Evolutionary conservation across 495 filamentous ascomycete species (phyloP), one percentile per base, ranked within the genome.

Genomic region (Penicillium salamii): DNA sequence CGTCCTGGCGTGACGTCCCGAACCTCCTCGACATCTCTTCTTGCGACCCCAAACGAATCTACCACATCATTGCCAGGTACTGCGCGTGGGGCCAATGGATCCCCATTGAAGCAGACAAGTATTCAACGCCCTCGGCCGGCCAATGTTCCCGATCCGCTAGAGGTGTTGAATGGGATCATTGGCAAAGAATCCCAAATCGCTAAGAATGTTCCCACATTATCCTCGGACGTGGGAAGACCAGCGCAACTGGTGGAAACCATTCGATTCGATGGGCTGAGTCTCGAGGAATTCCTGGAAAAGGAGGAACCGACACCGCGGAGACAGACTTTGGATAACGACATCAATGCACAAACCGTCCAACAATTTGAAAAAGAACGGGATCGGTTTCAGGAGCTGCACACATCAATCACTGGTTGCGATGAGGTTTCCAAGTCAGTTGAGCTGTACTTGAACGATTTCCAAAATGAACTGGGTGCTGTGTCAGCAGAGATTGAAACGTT

Each of bases 401-500:
- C 80, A 44, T 91, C 91, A 7, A 97, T 98, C 53, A 68, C 76
- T 26, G 88, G 88, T 23, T 97, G 93, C 64, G 91, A 98, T 66
- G 88, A 95, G 57, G 89, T 98, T 34, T 82, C 97, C 33, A 87
- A 83, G 61, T 95, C 95, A 1, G 91, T 98, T 38, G 92, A 98
- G 68, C 79, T 80, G 14, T 97, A 96, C 61, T 70, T 98, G 41
- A 88, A 88, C 35, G 90, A 86, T 61, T 98, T 98, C 59, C 90
- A 91, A 68, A 87, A 86, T 41, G 93, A 98, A 64, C 77, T 98
- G 12, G 91, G 90, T 3, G 80, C 81, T 2, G 95, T 98, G 5
- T 96, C 93, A 7, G 84, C 89, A 3, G 93, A 98, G 61, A 98
- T 98, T 21, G 95, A 98, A 69, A 89, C 82, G 12, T 73, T 98